Evolutionary conservation across 345 rosid species (phyloP).

Genomic region (Eucalyptus marginata): DNA sequence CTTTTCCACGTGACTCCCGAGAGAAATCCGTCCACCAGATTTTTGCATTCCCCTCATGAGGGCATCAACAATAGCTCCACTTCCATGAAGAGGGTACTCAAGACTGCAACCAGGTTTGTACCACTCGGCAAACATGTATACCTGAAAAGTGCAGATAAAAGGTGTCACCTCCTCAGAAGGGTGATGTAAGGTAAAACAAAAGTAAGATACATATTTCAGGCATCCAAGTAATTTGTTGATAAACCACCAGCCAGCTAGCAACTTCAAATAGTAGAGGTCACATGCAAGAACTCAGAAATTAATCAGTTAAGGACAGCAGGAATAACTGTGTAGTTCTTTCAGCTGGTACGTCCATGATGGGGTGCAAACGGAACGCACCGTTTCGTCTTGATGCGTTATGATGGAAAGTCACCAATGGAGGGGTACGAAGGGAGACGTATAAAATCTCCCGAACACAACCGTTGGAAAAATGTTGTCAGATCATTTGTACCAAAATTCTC

Average conservation of each 20-base stretch:
- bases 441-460: too few species aligned
- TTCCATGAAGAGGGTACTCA: slow-evolving; percentile 83
- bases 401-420: too few species aligned
- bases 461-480: too few species aligned
- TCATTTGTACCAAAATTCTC: too few species aligned
- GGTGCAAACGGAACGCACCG: too few species aligned
- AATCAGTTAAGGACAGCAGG: neutral
- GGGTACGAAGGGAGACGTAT: too few species aligned
- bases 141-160: slow-evolving; percentile 19
- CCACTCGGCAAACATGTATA: slow-evolving; percentile 98
- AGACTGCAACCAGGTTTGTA: slow-evolving; percentile 78
- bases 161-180: neutral
- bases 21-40: slow-evolving; percentile 48
- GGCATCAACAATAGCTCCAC: slow-evolving; percentile 69
- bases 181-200: neutral
- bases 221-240: neutral
- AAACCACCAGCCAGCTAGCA: neutral
- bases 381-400: too few species aligned
- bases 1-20: slow-evolving; percentile 65
- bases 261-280: neutral
- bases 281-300: neutral
- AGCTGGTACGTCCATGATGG: too few species aligned
- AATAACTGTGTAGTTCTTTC: neutral
- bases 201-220: neutral
- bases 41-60: too few species aligned